These are phyloP conservation scores for Nelumbo lutea DNA, from an alignment of 164 flowering plant species.

Conservation along the genomic window DNA sequence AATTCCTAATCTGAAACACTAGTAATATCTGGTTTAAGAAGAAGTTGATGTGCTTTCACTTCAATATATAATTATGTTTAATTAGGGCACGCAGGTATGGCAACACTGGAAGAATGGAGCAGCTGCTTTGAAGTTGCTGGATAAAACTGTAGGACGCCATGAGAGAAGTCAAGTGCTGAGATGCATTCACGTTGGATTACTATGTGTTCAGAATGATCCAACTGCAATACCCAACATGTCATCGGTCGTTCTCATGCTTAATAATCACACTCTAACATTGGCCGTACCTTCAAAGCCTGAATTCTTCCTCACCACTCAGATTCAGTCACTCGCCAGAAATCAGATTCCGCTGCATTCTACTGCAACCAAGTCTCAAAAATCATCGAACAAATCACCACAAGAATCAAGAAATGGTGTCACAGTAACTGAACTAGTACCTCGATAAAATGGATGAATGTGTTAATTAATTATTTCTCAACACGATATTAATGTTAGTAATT, in stretches of 20 bases:
- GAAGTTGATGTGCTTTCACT: background rate
- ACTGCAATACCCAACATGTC: conserved; percentile 26
- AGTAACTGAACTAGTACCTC: background rate
- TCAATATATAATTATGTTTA: background rate
- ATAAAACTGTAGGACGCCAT: conserved; percentile 6
- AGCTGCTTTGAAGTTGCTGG: conserved; percentile 12
- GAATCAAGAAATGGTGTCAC: background rate
- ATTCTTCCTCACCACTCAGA: conserved; percentile 1
- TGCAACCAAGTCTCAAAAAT: background rate
- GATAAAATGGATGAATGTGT: background rate
- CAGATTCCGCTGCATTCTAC: background rate
- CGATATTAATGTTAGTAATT: background rate
- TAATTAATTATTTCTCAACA: background rate
- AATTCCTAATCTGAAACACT: background rate
- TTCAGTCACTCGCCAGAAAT: background rate
- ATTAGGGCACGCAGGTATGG: conserved; percentile 18
- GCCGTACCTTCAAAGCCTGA: conserved; percentile 20
- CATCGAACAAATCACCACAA: background rate
- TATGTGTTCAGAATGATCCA: conserved; percentile 29
- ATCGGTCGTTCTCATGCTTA: conserved; percentile 21
- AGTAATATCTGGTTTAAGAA: no score
- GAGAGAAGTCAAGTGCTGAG: conserved; percentile 15
- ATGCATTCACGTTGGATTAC: conserved; percentile 28
- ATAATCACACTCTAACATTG: conserved; percentile 10
- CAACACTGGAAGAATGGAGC: conserved; percentile 15